These are phyloP conservation scores for Pleurotus eryngii DNA, from an alignment of 768 basidiomycete species.

Conservation along the genomic window DNA sequence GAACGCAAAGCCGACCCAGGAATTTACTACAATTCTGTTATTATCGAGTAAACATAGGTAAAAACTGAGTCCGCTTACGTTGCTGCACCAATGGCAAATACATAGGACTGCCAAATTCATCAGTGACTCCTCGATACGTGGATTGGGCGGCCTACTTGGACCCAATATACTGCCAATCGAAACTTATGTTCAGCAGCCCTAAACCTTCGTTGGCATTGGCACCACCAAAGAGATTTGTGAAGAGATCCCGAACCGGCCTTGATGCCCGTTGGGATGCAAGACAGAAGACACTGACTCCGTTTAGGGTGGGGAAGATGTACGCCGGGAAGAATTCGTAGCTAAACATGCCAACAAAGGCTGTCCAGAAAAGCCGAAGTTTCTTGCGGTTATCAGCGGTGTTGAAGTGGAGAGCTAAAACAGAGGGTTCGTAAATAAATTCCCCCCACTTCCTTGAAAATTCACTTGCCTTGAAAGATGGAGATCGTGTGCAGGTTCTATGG, in stretches of 20 bases:
- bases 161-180: constrained; percentile 69
- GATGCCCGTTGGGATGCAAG: constrained; percentile 50
- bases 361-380: constrained; percentile 53
- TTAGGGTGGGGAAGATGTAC: constrained; percentile 62
- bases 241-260: constrained; percentile 38
- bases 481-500: constrained; percentile 52
- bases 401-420: constrained; percentile 43
- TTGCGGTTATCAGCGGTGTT: constrained; percentile 40
- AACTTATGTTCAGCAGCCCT: constrained; percentile 54
- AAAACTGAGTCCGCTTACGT: constrained; percentile 26
- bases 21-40: constrained; percentile 34
- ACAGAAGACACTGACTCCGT: constrained; percentile 59
- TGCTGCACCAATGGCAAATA: constrained; percentile 49
- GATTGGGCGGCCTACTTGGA: constrained; percentile 25
- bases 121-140: not conserved
- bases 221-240: constrained; percentile 69
- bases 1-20: constrained; percentile 50
- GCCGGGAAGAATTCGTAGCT: constrained; percentile 50
- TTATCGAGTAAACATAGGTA: not conserved
- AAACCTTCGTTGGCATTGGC: constrained; percentile 65
- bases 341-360: constrained; percentile 49
- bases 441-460: not conserved
- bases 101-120: not conserved
- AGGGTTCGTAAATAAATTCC: not conserved
- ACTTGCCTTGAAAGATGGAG: constrained; percentile 53